These are phyloP conservation scores for Cicer cuneatum DNA, from an alignment of 306 rosid genomes.

Conservation along the genomic window DNA sequence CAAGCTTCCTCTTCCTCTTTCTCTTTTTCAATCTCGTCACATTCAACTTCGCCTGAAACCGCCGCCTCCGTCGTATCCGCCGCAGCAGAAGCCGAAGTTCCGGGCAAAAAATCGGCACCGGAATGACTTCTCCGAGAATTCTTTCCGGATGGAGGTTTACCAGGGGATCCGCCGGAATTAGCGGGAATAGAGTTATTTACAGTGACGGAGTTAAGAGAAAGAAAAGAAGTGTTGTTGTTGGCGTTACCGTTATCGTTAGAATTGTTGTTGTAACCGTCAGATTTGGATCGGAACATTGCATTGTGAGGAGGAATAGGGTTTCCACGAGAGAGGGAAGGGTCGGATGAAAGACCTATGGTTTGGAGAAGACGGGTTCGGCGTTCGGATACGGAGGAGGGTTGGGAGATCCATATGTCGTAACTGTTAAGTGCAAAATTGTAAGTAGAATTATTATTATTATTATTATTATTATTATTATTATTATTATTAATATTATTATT, in stretches of 20 bases:
- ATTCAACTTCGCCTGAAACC: not conserved
- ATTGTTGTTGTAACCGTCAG: conserved; percentile 46
- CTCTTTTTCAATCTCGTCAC: not conserved
- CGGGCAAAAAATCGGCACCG: conserved; percentile 35
- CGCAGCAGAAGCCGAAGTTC: not conserved
- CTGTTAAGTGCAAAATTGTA: conserved; percentile 49
- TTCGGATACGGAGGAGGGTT: conserved; percentile 86
- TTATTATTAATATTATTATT: not conserved
- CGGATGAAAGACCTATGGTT: conserved; percentile 74
- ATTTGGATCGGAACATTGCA: conserved; percentile 63
- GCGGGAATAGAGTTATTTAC: conserved; percentile 47
- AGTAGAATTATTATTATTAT: conserved; percentile 14
- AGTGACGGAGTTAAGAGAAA: conserved; percentile 44
- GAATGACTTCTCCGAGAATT: conserved; percentile 48
- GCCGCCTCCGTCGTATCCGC: conserved; percentile 21
- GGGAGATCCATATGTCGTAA: conserved; percentile 94
- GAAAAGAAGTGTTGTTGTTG: conserved; percentile 19
- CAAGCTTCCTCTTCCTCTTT: conserved; percentile 48
- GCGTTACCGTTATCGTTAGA: not conserved
- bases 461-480: not conserved
- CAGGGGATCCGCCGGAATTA: conserved; percentile 50
- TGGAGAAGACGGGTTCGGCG: conserved; percentile 81
- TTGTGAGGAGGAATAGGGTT: conserved; percentile 7
- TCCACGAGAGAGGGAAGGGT: conserved; percentile 63
- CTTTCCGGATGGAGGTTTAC: conserved; percentile 72